Conservation (phyloP, 2,329 filamentous ascomycete species). For the Hirsutella minnesotensis region DNA sequence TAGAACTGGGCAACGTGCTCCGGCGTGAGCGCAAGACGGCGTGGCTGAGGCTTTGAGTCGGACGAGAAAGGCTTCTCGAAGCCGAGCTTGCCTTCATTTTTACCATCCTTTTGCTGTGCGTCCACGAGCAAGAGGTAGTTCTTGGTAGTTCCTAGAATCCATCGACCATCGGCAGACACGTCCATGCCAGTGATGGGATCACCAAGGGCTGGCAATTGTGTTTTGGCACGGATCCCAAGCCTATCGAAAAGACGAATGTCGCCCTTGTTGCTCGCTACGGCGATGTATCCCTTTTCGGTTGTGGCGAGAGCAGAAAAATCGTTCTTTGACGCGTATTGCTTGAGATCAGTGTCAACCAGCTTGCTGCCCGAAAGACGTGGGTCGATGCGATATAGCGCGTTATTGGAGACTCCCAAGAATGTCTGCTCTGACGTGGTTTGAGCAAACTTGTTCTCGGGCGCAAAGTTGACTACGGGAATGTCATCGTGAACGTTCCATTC, state of each 20-base stretch:
- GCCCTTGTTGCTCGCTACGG: conserved; percentile 94
- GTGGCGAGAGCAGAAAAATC: conserved; percentile 92
- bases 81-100: conserved; percentile 95
- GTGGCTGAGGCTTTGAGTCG: conserved; percentile 85
- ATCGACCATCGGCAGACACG: conserved; percentile 88
- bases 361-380: conserved; percentile 84
- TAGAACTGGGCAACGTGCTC: conserved; percentile 95
- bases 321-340: conserved; percentile 95
- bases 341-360: conserved; percentile 82
- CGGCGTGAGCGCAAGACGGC: conserved; percentile 77
- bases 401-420: conserved; percentile 85
- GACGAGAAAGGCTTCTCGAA: conserved; percentile 91
- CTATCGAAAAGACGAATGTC: conserved; percentile 95
- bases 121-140: conserved; percentile 95
- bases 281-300: conserved; percentile 92
- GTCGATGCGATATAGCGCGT: conserved; percentile 87
- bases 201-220: conserved; percentile 86
- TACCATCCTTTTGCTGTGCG: conserved; percentile 78
- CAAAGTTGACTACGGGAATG: conserved; percentile 83
- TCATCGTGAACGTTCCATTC: conserved; percentile 98
- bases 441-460: conserved; percentile 93
- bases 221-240: conserved; percentile 94
- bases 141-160: conserved; percentile 86
- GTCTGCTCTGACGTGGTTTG: conserved; percentile 95
- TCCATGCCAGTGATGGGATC: conserved; percentile 93